A percentile compares a stretch with the other conserved stretches of the same genome.
phyloP scores from a whole-genome alignment of 2,329 filamentous ascomycete species.

The Phialemonium atrogriseum region DNA sequence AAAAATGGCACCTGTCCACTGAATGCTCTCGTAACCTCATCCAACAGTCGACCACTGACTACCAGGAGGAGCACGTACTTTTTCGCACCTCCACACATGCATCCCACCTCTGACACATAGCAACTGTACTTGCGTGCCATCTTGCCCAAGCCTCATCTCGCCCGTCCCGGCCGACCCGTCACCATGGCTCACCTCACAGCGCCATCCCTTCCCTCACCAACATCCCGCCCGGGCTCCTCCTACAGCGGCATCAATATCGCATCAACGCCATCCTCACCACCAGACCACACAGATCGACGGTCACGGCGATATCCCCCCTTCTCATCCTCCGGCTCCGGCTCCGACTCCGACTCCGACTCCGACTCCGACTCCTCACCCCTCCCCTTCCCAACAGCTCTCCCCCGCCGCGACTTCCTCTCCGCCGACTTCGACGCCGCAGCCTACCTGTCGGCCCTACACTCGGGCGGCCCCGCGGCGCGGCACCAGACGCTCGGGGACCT shows the following conservation, averaged over 20 bases:
- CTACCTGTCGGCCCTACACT: conserved; percentile 55
- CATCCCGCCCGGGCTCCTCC: conserved; percentile 1
- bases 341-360: conserved; percentile 12
- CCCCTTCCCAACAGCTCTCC: conserved; percentile 80
- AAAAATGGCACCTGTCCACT: no score
- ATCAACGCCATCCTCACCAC: conserved; percentile 4
- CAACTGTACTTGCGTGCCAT: no score
- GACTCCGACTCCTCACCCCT: conserved; percentile 64
- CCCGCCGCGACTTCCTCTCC: conserved; percentile 73
- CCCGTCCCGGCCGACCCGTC: no score
- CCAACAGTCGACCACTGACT: no score
- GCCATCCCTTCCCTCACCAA: no score
- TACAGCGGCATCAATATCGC: background rate
- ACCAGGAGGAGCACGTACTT: no score
- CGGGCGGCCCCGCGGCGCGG: conserved; percentile 46
- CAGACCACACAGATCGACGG: conserved; percentile 13
- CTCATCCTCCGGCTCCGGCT: conserved; percentile 21
- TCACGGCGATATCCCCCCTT: conserved; percentile 16
- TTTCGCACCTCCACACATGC: no score
- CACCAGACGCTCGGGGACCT: conserved; percentile 96
- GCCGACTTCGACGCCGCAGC: conserved; percentile 68
- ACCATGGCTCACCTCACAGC: no score
- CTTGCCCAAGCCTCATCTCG: no score
- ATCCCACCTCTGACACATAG: no score
- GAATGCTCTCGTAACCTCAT: no score